Evolutionary conservation across 768 basidiomycete genomes (phyloP), one percentile per base, ranked within the genome.

Genomic region (Rhizopogon vinicolor): DNA sequence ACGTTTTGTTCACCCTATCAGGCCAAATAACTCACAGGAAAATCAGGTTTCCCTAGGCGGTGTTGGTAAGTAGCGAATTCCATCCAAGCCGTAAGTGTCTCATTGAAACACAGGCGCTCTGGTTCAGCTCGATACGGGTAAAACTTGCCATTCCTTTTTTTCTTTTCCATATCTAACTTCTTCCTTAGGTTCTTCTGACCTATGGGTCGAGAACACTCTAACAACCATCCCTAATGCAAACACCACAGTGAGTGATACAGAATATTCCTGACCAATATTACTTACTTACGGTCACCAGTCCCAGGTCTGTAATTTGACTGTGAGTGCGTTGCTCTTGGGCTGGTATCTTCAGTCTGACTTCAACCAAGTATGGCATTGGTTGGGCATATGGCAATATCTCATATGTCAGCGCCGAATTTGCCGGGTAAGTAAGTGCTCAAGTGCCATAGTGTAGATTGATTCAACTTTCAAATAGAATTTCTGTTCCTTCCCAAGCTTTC

Each of bases 81-180:
- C 41, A 51, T 48, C 28, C 35, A 51, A 51, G 22, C 16, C 51
- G 22, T 31, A 50, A 29, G 59, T 29, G 42, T 51, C 58, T 54
- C 33, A 41, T 39, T 57, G 50, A 60, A 76, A 14, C 89, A 86
- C 4, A 25, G 25, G 25, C 25, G 25, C 25, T 68, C 72, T 78
- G 48, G 81, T 91, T 13, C 91, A 93, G 67, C 73, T 93, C 46
- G 91, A 93, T 70, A 91, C 90, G 1, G 91, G 91, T 71, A 68
- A 50, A 66, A 64, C 71, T 50, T 4, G 56, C 53, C 41, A 1
- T 4, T 39, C 42, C 6, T 39, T 28, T 35, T 3, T 1, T 3
- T 18, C 14, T 19, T 33, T 8, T 13, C 16, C 9, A 0, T 3
- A 12, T 25, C 14, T 13, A 37, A 14, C 28, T 39, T 9, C 41